Percentiles rank a stretch among this genome's conserved stretches.
Conservation (phyloP, 371 early-diverging fungal species). For the Fennellomyces sp. region DNA sequence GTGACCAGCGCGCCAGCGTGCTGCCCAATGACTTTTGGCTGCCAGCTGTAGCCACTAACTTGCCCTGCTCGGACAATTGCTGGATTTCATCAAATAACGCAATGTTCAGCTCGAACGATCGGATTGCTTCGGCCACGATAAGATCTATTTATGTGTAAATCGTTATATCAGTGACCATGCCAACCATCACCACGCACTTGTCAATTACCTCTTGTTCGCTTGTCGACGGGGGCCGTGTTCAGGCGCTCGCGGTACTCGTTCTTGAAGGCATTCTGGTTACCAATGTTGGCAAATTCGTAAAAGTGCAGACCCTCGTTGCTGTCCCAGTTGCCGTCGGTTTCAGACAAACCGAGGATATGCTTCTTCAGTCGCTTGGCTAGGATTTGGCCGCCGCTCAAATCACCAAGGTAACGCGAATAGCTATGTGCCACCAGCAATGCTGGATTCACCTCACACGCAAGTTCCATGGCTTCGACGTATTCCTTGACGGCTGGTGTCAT, state of each 20-base stretch:
- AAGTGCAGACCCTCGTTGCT: conserved; percentile 51
- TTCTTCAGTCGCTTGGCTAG: conserved; percentile 59
- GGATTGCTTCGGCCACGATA: conserved; percentile 44
- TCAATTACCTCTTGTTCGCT: conserved; percentile 31
- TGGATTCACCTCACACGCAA: conserved; percentile 48
- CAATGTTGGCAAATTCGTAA: conserved; percentile 54
- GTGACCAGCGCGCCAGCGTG: neutral
- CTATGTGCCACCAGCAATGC: conserved; percentile 61
- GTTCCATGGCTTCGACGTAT: conserved; percentile 53
- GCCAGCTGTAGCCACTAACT: conserved; percentile 20
- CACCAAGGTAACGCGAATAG: conserved; percentile 67
- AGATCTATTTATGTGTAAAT: conserved; percentile 22
- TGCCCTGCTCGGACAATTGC: conserved; percentile 30
- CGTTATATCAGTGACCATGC: too few relatives aligned
- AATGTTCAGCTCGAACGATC: conserved; percentile 51
- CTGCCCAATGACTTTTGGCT: neutral
- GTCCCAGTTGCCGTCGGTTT: conserved; percentile 43
- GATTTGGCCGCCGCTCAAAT: conserved; percentile 66
- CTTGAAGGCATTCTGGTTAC: conserved; percentile 61
- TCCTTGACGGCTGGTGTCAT: conserved; percentile 59
- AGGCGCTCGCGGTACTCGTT: conserved; percentile 57
- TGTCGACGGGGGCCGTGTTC: conserved; percentile 42
- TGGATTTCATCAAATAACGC: conserved; percentile 52
- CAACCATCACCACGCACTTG: too few relatives aligned
- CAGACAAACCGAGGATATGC: conserved; percentile 36